These are phyloP conservation scores for Ramularia collo-cygni DNA, from an alignment of 2,329 filamentous ascomycete genomes.

Conservation along the genomic window DNA sequence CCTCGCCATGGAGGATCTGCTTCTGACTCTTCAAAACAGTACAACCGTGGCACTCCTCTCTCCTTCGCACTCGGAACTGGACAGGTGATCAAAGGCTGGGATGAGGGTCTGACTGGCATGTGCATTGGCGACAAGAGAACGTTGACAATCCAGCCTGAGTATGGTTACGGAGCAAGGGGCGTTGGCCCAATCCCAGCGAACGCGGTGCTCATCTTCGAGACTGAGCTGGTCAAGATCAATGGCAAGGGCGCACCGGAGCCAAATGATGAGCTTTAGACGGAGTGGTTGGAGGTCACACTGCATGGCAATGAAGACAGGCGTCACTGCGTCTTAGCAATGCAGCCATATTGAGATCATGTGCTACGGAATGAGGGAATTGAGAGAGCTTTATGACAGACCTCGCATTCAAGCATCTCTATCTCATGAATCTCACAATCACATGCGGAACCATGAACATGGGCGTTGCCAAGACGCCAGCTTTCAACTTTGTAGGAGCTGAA, in stretches of 20 bases:
- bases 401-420: too few species aligned
- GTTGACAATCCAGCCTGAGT: conserved; percentile 81
- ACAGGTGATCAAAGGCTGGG: conserved; percentile 94
- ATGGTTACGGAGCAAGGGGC: conserved; percentile 66
- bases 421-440: too few species aligned
- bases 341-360: too few species aligned
- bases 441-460: too few species aligned
- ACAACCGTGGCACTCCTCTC: conserved; percentile 73
- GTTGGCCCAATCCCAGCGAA: conserved; percentile 83
- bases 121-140: conserved; percentile 91
- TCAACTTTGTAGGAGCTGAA: too few species aligned
- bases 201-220: conserved; percentile 83
- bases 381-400: too few species aligned
- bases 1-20: too few species aligned
- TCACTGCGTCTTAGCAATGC: too few species aligned
- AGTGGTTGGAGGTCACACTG: not conserved
- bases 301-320: too few species aligned
- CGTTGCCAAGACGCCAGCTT: too few species aligned
- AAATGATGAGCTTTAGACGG: conserved; percentile 6
- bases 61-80: conserved; percentile 73
- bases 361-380: too few species aligned
- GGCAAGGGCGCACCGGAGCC: conserved; percentile 37
- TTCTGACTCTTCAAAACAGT: conserved; percentile 33
- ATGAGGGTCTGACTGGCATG: conserved; percentile 87
- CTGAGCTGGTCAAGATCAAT: conserved; percentile 75